These are phyloP conservation scores for Backusella tarrabulga DNA, from an alignment of 192 early-diverging fungal species.

Conservation along the genomic window DNA sequence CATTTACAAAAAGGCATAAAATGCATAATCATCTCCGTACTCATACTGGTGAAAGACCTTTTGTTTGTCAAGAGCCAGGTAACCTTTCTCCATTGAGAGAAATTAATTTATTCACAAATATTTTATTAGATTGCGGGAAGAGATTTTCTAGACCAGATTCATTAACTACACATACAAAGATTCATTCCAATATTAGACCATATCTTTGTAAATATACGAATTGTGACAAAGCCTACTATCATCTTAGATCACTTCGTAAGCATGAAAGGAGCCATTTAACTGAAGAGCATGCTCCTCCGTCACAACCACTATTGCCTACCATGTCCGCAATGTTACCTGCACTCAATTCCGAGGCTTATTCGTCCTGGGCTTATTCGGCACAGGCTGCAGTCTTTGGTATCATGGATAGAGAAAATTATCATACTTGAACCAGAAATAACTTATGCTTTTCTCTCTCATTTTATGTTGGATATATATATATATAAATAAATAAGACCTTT, in stretches of 20 bases:
- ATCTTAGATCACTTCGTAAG: conserved; percentile 60
- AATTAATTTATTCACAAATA: neutral
- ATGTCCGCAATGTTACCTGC: neutral
- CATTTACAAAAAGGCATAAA: conserved; percentile 73
- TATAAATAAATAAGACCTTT: neutral
- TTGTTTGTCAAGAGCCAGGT: conserved; percentile 57
- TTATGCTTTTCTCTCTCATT: neutral
- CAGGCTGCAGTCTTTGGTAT: conserved; percentile 7
- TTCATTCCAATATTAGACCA: conserved; percentile 55
- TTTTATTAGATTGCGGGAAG: conserved; percentile 57
- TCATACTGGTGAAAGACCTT: conserved; percentile 78
- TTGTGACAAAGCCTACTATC: conserved; percentile 56
- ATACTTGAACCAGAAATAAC: neutral
- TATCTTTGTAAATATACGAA: conserved; percentile 41
- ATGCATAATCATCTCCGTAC: conserved; percentile 72
- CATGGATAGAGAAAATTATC: neutral
- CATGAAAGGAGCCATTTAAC: conserved; percentile 50
- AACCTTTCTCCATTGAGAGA: neutral
- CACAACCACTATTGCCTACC: neutral
- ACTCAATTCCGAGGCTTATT: neutral
- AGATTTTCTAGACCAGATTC: conserved; percentile 77
- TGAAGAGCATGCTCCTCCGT: neutral
- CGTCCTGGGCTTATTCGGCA: neutral
- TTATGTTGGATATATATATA: neutral
- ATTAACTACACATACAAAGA: conserved; percentile 66